A percentile compares a stretch with the other conserved stretches of the same genome.
These are phyloP conservation scores for Remersonia thermophila DNA, from an alignment of 2,329 filamentous ascomycete species.

Conservation along the genomic window DNA sequence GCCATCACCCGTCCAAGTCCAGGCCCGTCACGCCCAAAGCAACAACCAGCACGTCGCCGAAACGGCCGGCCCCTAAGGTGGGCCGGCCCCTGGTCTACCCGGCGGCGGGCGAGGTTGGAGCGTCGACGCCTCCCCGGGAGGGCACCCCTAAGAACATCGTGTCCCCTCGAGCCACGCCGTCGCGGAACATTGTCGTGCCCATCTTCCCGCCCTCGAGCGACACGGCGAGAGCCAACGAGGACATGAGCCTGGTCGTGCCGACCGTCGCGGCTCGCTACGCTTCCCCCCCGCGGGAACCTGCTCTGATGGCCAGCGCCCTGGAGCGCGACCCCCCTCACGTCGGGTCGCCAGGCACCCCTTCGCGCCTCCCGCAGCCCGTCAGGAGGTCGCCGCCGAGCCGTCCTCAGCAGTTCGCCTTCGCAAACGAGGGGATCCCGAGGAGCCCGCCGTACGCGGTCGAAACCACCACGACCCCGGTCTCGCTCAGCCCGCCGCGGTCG, in stretches of 20 bases:
- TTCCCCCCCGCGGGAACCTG: constrained; percentile 2
- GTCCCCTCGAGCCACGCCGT: constrained; percentile 28
- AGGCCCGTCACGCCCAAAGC: constrained; percentile 38
- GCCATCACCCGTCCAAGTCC: constrained; percentile 27
- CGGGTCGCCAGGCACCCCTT: constrained; percentile 18
- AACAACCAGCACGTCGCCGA: constrained; percentile 42
- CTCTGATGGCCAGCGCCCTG: neutral
- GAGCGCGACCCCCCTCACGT: constrained; percentile 5
- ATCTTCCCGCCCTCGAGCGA: constrained; percentile 23
- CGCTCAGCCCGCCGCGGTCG: constrained; percentile 10
- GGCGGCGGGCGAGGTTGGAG: constrained; percentile 40
- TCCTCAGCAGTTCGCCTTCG: neutral
- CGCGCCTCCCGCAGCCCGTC: constrained; percentile 4
- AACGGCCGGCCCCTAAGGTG: constrained; percentile 33
- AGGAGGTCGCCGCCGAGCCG: neutral
- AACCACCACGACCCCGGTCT: constrained; percentile 12
- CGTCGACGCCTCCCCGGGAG: constrained; percentile 31
- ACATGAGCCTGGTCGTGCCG: constrained; percentile 41
- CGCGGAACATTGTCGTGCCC: constrained; percentile 7
- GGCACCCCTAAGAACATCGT: constrained; percentile 23
- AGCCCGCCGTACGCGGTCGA: neutral
- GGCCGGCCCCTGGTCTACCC: constrained; percentile 34
- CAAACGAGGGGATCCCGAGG: neutral
- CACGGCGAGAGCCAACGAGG: constrained; percentile 38
- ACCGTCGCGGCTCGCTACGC: constrained; percentile 24